These are phyloP conservation scores for Crithidia acanthocephali DNA, from an alignment of 208 protist genomes.

Conservation along the genomic window DNA sequence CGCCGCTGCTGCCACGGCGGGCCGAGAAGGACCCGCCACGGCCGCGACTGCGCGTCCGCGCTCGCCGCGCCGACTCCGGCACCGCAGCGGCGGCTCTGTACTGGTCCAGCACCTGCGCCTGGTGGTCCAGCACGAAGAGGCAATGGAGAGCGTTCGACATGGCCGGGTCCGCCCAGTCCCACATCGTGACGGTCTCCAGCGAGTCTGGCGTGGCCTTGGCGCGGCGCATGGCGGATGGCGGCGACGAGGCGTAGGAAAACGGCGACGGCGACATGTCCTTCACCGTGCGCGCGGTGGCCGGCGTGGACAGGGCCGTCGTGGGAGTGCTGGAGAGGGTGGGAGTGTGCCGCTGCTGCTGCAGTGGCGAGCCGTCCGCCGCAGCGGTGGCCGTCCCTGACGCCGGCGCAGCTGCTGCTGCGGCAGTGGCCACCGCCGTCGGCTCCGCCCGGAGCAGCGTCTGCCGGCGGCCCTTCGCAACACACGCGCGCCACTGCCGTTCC, in stretches of 20 bases:
- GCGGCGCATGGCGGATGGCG: conserved; percentile 3
- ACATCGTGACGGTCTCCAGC: conserved; percentile 24
- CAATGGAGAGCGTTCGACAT: conserved; percentile 26
- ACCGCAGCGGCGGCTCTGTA: not conserved
- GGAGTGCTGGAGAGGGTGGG: not conserved
- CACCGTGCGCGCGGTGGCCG: not conserved
- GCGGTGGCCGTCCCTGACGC: too few relatives aligned
- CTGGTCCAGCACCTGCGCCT: conserved; percentile 15
- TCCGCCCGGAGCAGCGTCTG: not conserved
- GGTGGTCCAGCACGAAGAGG: conserved; percentile 27
- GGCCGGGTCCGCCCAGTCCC: conserved; percentile 33
- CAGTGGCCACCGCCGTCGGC: not conserved
- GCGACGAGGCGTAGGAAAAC: not conserved
- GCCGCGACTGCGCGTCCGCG: not conserved
- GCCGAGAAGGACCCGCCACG: not conserved
- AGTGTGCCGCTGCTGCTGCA: not conserved
- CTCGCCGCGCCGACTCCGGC: not conserved
- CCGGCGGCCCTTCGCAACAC: conserved; percentile 19
- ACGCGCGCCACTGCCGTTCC: conserved; percentile 27
- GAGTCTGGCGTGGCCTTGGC: conserved; percentile 3
- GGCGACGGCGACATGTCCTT: not conserved
- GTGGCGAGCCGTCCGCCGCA: too few relatives aligned
- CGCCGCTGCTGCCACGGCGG: not conserved
- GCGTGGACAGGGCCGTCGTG: not conserved
- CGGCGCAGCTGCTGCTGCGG: not conserved